These are phyloP conservation scores for Coffea humblotiana DNA, from an alignment of 305 asterid genomes.

Conservation along the genomic window DNA sequence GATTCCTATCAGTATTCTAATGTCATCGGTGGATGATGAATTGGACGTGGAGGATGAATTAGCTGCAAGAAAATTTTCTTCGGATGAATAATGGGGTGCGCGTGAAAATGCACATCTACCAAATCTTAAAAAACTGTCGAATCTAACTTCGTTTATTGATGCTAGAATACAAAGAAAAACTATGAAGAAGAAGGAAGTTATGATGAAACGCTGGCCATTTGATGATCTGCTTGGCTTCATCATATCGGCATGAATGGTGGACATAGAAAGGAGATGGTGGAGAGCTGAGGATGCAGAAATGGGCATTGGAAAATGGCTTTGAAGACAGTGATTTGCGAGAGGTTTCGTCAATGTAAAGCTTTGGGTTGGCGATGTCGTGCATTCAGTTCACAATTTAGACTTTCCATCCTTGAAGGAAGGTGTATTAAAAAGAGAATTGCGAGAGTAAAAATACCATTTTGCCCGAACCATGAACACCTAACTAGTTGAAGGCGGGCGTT, in stretches of 20 bases:
- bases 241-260: slow-evolving; percentile 13
- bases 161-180: slow-evolving; percentile 65
- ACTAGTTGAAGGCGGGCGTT: neutral
- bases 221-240: slow-evolving; percentile 45
- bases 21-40: slow-evolving; percentile 35
- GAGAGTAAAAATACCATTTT: neutral
- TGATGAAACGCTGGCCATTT: slow-evolving; percentile 48
- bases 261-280: slow-evolving; percentile 15
- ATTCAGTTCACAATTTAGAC: slow-evolving; percentile 41
- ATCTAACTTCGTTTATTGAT: slow-evolving; percentile 62
- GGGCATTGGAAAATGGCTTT: slow-evolving; percentile 23
- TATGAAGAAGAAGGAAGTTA: slow-evolving; percentile 55
- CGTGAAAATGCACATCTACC: slow-evolving; percentile 43
- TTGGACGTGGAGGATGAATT: slow-evolving; percentile 18
- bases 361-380: slow-evolving; percentile 41
- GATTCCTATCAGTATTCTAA: slow-evolving; percentile 67
- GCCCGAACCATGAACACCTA: neutral
- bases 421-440: slow-evolving; percentile 3
- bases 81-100: neutral
- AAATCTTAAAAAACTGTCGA: slow-evolving; percentile 45
- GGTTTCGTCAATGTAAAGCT: slow-evolving; percentile 40
- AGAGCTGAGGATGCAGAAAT: slow-evolving; percentile 1
- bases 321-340: slow-evolving; percentile 17
- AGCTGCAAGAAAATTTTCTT: neutral
- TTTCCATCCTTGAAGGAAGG: slow-evolving; percentile 41